Base-by-base conservation (phyloP, 371 early-diverging fungal genomes). In the Lichtheimia ornata region DNA sequence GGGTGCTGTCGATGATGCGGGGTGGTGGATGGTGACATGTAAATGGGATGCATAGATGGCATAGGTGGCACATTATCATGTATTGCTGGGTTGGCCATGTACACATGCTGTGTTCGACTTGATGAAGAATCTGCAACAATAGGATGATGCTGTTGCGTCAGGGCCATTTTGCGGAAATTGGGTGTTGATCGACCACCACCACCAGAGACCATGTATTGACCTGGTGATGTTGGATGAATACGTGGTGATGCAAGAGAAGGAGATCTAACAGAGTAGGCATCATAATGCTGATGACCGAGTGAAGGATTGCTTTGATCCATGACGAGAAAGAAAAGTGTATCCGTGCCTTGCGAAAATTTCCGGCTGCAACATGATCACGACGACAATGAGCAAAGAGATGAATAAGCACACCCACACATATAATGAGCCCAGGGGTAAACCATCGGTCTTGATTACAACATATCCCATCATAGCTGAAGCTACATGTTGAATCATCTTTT, bases 191-290 rank as follows among this genome's bases (percentile, higher is more conserved):
- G 14, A 11, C 45, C 57, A n/a, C 57, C 47, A 28, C 28, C 20
- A 35, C 15, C n/a, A 6, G 57, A 14, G 44, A 24, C 28, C 43
- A 27, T 27, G 41, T 35, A 35, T 35, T 35, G 22, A 41, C 5
- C 57, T 7, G 45, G 17, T 17, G 45, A 35, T 24, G 28, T 22
- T 9, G 57, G 57, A 56, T 56, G 43, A 27, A 56, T 27, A 41
- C 57, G 17, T 28, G 57, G 45, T 44, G 57, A 56, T 14, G 57
- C n/a, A n/a, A 56, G 18, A 17, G 57, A 56, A 14, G 57, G 57
- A 17, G 57, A 56, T 44, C 43, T 25, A 27, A 42, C 57, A 54
- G 54, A 54, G 14, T 54, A 54, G 41, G 42, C 41, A 25, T 54
- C 12, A 7, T 54, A 41, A 7, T 35, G 41, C 7, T 30, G 17